Conservation (phyloP, 1,284 basidiomycete species). For the Puccinia polysora region DNA sequence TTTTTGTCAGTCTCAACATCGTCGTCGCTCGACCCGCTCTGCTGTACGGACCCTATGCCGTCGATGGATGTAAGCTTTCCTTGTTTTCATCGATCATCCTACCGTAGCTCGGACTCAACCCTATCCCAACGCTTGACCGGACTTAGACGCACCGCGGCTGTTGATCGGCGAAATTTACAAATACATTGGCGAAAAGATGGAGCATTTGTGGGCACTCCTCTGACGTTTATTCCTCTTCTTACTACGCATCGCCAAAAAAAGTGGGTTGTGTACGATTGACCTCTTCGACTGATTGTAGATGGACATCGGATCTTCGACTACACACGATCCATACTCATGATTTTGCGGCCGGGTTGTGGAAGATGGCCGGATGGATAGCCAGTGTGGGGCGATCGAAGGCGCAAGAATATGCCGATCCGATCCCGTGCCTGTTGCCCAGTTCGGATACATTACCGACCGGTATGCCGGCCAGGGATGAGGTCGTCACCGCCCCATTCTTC, state of each 20-base stretch:
- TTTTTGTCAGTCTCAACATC: conserved; percentile 34
- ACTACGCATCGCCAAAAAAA: too few species aligned
- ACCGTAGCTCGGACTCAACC: neutral
- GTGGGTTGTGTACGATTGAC: too few species aligned
- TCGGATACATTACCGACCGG: conserved; percentile 44
- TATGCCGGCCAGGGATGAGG: conserved; percentile 43
- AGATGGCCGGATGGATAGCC: conserved; percentile 43
- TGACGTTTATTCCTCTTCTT: too few species aligned
- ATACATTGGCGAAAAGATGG: conserved; percentile 46
- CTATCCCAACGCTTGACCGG: neutral
- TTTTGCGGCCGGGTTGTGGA: conserved; percentile 39
- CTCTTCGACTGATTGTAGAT: conserved; percentile 8
- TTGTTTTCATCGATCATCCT: conserved; percentile 1
- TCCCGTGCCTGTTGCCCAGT: conserved; percentile 31
- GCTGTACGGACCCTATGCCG: conserved; percentile 42
- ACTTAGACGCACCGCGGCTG: conserved; percentile 44
- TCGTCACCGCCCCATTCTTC: conserved; percentile 45
- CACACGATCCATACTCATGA: conserved; percentile 42
- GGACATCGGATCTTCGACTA: conserved; percentile 38
- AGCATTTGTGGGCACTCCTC: conserved; percentile 44
- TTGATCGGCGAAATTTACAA: conserved; percentile 46
- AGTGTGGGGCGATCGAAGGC: conserved; percentile 17
- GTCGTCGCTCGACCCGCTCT: conserved; percentile 42
- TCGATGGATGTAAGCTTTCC: conserved; percentile 43
- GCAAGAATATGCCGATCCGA: conserved; percentile 18